Evolutionary conservation across 371 early-diverging fungal genomes (phyloP).

Genomic region (Coemansia sp.): DNA sequence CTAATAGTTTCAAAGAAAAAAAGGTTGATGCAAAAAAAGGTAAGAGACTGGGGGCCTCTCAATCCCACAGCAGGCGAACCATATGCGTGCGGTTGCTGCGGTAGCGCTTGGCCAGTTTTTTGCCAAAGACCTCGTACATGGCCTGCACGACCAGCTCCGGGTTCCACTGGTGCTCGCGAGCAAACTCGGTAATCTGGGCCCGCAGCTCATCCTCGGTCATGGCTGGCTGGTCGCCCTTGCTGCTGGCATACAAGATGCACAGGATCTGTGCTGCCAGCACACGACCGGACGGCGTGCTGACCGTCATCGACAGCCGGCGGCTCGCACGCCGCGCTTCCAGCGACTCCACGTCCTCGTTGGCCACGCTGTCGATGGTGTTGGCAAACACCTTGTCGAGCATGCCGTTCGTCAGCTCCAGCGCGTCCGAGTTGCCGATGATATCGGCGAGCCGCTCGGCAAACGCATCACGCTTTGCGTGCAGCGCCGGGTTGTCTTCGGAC

Average conservation of each 20-base stretch:
- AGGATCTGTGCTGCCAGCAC: conserved; percentile 47
- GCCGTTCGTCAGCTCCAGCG: conserved; percentile 37
- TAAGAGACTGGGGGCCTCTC: no score
- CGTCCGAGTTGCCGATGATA: conserved; percentile 40
- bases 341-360: conserved; percentile 45
- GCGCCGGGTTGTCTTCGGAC: neutral
- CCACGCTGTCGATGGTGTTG: conserved; percentile 44
- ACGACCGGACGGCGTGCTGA: conserved; percentile 35
- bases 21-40: neutral
- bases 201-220: conserved; percentile 45
- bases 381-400: conserved; percentile 46
- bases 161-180: conserved; percentile 44
- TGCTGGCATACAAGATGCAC: conserved; percentile 37
- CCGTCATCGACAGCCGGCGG: conserved; percentile 38
- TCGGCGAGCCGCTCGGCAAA: conserved; percentile 25
- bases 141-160: conserved; percentile 47
- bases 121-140: conserved; percentile 48
- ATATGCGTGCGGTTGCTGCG: conserved; percentile 42
- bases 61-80: conserved; percentile 45
- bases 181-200: conserved; percentile 42
- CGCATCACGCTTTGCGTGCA: conserved; percentile 14
- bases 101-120: conserved; percentile 44
- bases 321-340: conserved; percentile 39
- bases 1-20: conserved; percentile 5
- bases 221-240: conserved; percentile 20